Conservation (phyloP, 176 grass and related monocot genomes). For the Hordeum marinum region DNA sequence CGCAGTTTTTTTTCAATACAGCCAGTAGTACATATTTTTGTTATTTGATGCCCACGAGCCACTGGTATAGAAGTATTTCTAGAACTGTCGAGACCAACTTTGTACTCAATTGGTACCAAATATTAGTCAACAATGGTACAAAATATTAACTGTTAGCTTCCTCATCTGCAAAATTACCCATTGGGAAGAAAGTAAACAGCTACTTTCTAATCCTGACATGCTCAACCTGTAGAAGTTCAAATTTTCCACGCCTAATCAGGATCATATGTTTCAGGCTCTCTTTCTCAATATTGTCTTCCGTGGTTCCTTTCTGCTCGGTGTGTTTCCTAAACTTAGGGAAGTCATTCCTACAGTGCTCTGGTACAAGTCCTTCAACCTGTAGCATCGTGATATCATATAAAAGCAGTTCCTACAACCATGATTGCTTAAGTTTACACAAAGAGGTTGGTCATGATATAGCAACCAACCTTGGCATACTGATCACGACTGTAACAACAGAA, state of each 20-base stretch:
- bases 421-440: neutral
- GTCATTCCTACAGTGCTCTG: constrained; percentile 56
- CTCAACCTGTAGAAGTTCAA: constrained; percentile 3
- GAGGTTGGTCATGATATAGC: constrained; percentile 3
- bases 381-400: constrained; percentile 18
- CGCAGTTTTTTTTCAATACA: no score
- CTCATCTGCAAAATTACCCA: constrained; percentile 15
- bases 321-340: constrained; percentile 39
- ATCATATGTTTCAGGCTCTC: constrained; percentile 52
- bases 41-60: no score
- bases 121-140: neutral
- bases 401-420: neutral
- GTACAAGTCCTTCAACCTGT: constrained; percentile 91
- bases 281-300: constrained; percentile 63
- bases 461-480: constrained; percentile 89
- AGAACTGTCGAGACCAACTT: neutral
- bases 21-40: no score
- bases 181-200: neutral
- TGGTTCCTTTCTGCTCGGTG: constrained; percentile 60
- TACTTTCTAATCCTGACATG: constrained; percentile 19
- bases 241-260: constrained; percentile 18
- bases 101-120: neutral
- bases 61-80: no score
- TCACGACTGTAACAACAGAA: constrained; percentile 63
- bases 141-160: neutral